These are phyloP conservation scores for Medicago arabica DNA, from an alignment of 306 rosid genomes.

Conservation along the genomic window DNA sequence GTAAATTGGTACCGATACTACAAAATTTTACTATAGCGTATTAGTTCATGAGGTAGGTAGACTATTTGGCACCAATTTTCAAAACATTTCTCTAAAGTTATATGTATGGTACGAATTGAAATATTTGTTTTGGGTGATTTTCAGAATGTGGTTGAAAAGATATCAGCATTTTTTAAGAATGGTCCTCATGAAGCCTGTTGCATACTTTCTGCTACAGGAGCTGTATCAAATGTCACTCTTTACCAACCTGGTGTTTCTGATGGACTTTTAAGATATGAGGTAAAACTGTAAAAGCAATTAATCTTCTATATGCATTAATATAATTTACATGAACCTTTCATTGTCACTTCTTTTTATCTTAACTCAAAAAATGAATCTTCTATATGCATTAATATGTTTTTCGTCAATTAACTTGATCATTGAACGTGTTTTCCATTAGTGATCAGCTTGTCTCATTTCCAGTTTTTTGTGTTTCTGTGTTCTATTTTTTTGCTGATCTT, in stretches of 20 bases:
- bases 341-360: neutral
- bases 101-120: neutral
- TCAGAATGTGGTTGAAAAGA: constrained; percentile 51
- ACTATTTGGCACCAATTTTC: too few species aligned
- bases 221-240: constrained; percentile 46
- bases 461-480: too few species aligned
- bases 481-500: too few species aligned
- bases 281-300: constrained; percentile 32
- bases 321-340: neutral
- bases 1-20: too few species aligned
- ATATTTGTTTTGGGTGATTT: constrained; percentile 26
- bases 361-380: too few species aligned
- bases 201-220: constrained; percentile 60
- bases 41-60: too few species aligned
- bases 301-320: constrained; percentile 10
- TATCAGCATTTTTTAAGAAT: constrained; percentile 28
- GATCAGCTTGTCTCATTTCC: too few species aligned
- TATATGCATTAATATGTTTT: too few species aligned
- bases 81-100: too few species aligned
- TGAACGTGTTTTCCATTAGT: too few species aligned
- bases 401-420: too few species aligned
- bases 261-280: constrained; percentile 49
- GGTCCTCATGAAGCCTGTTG: constrained; percentile 41
- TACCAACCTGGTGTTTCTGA: constrained; percentile 25
- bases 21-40: too few species aligned